Evolutionary conservation across 345 rosid species (phyloP).

Genomic region (Populus deltoides): DNA sequence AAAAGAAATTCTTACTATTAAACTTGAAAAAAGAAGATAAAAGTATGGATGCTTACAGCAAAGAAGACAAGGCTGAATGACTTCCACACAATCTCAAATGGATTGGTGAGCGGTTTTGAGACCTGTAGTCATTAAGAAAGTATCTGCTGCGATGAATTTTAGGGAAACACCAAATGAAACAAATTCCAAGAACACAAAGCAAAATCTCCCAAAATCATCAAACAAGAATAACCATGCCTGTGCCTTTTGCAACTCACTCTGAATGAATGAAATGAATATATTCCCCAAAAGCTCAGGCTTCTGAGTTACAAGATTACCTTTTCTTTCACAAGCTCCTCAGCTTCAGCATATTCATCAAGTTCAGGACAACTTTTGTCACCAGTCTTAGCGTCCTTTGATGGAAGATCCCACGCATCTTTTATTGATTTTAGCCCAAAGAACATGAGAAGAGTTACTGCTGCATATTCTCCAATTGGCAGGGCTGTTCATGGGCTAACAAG

Average conservation of each 20-base stretch:
- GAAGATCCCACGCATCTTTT: constrained; percentile 96
- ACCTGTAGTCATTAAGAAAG: constrained; percentile 40
- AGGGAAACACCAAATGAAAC: not conserved
- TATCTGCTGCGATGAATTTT: not conserved
- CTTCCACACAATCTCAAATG: constrained; percentile 85
- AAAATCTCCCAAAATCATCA: not conserved
- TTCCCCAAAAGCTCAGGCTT: not conserved
- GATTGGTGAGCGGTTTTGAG: constrained; percentile 74
- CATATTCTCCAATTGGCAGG: constrained; percentile 93
- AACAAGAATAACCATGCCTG: not conserved
- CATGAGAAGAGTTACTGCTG: constrained; percentile 79
- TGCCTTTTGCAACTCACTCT: not conserved
- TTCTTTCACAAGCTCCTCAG: constrained; percentile 92
- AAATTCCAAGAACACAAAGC: constrained; percentile 1
- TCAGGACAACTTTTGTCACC: constrained; percentile 55
- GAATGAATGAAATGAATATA: not conserved
- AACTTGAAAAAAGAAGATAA: not conserved
- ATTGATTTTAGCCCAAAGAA: constrained; percentile 95
- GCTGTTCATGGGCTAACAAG: constrained; percentile 47
- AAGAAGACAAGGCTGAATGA: constrained; percentile 95
- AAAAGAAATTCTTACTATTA: not conserved
- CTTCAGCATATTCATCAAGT: constrained; percentile 83
- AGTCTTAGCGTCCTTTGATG: constrained; percentile 46
- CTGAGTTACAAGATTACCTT: constrained; percentile 37
- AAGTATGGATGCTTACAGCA: constrained; percentile 60